Evolutionary conservation across 495 filamentous ascomycete species (phyloP).

Genomic region (Peziza echinospora): DNA sequence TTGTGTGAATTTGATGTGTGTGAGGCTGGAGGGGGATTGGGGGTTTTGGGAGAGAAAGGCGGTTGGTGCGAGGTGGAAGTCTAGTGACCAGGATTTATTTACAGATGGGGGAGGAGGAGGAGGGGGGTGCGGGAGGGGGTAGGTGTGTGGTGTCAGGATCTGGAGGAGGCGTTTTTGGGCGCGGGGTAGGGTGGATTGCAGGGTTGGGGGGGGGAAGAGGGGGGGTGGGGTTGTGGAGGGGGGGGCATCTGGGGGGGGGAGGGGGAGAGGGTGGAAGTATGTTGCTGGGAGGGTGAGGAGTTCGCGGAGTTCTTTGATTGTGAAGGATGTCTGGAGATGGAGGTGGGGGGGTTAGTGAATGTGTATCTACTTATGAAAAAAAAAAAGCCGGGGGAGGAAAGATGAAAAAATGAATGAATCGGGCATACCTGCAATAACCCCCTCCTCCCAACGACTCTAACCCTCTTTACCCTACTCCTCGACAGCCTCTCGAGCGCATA

Average conservation of each 20-base stretch:
- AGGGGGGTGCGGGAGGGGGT: conserved; percentile 22
- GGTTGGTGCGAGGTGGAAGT: conserved; percentile 58
- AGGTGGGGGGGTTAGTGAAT: conserved; percentile 4
- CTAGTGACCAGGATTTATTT: conserved; percentile 55
- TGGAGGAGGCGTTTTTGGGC: conserved; percentile 56
- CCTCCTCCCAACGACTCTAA: conserved; percentile 66
- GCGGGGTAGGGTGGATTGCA: conserved; percentile 39
- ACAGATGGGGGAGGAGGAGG: background rate
- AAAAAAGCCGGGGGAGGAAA: no score
- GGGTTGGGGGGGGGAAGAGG: conserved; percentile 37
- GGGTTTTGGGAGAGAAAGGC: conserved; percentile 34
- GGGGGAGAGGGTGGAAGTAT: conserved; percentile 45
- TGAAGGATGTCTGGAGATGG: conserved; percentile 51
- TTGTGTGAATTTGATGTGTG: conserved; percentile 41
- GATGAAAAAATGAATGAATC: no score
- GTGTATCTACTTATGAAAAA: background rate
- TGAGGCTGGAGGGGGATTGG: conserved; percentile 26
- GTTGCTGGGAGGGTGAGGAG: conserved; percentile 56
- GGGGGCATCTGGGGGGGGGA: conserved; percentile 37
- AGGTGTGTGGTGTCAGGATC: conserved; percentile 52
- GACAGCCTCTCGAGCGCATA: conserved; percentile 53
- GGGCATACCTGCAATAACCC: conserved; percentile 48
- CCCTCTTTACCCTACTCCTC: conserved; percentile 52
- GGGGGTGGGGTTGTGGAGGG: conserved; percentile 46
- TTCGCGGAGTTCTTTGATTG: conserved; percentile 81